These are phyloP conservation scores for Claviceps humidiphila DNA, from an alignment of 2,329 filamentous ascomycete genomes.

Conservation along the genomic window DNA sequence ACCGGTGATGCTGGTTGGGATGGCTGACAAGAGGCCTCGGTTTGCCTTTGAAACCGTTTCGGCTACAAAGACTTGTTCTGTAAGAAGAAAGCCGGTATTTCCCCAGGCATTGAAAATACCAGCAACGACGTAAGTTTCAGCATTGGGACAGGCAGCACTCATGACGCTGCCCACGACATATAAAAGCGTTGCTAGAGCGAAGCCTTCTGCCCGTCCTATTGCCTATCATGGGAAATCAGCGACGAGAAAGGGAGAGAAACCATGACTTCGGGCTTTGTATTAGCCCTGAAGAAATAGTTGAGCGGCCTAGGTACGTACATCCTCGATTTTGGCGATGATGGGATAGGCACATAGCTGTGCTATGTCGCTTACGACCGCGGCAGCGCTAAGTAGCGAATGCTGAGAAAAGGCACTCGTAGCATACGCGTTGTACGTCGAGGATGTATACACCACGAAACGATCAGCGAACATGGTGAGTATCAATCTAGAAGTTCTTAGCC, in stretches of 20 bases:
- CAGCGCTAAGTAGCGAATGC: conserved; percentile 32
- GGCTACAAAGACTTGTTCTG: conserved; percentile 40
- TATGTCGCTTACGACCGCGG: conserved; percentile 31
- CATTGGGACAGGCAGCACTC: conserved; percentile 40
- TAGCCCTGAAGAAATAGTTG: background rate
- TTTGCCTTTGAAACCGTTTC: conserved; percentile 48
- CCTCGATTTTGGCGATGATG: conserved; percentile 45
- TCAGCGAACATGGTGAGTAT: conserved; percentile 19
- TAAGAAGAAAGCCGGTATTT: conserved; percentile 20
- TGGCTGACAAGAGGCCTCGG: conserved; percentile 44
- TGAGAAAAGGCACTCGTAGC: conserved; percentile 26
- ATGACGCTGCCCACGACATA: conserved; percentile 35
- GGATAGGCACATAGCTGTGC: conserved; percentile 42
- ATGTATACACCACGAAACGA: conserved; percentile 19
- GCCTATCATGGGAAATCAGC: conserved; percentile 15
- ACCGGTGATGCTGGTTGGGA: conserved; percentile 33
- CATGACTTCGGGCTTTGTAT: background rate
- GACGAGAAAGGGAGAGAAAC: background rate
- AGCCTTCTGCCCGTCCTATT: conserved; percentile 43
- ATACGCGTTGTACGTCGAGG: conserved; percentile 19
- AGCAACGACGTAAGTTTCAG: conserved; percentile 39
- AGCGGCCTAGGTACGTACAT: conserved; percentile 17
- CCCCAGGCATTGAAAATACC: conserved; percentile 50
- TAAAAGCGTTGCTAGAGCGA: conserved; percentile 22
- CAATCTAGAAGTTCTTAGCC: conserved; percentile 10